Conservation (phyloP, 1,284 basidiomycete genomes). For the Apiotrichum porosum region DNA sequence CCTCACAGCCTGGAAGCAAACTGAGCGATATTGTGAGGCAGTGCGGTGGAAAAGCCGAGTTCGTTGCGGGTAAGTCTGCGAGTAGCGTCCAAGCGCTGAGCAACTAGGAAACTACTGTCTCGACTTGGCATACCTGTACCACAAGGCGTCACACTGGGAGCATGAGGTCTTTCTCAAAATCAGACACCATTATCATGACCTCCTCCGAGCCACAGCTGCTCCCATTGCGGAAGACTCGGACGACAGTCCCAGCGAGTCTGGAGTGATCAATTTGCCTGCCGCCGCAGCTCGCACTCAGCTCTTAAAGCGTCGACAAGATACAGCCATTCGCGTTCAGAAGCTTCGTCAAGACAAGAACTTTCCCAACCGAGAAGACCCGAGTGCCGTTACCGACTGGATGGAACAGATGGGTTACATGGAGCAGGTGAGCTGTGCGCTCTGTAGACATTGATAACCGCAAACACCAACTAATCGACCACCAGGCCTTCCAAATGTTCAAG, state of each 20-base stretch:
- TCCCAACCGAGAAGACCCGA: constrained; percentile 1
- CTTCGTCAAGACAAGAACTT: not conserved
- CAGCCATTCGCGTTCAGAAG: too few species aligned
- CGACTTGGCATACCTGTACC: not conserved
- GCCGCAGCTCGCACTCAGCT: not conserved
- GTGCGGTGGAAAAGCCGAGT: too few species aligned
- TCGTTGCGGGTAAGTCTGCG: too few species aligned
- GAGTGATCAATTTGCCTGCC: not conserved
- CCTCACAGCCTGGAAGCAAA: too few species aligned
- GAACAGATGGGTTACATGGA: not conserved
- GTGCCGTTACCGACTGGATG: constrained; percentile 5
- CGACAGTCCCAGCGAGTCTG: not conserved
- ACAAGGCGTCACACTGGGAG: constrained; percentile 6
- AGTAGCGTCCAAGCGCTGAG: too few species aligned
- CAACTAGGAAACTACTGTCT: not conserved
- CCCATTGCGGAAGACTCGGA: not conserved
- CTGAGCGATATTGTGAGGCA: too few species aligned
- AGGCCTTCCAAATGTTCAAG: constrained; percentile 3
- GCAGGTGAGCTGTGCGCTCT: not conserved
- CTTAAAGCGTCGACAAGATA: not conserved
- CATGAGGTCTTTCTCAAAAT: not conserved
- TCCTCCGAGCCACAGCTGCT: constrained; percentile 1
- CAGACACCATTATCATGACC: constrained; percentile 1
- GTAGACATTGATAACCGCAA: too few species aligned
- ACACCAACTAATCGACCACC: not conserved